A percentile compares a stretch with the other conserved stretches of the same genome.
Evolutionary conservation across 2,329 filamentous ascomycete species (phyloP).

Genomic region (Calonectria fujianensis): DNA sequence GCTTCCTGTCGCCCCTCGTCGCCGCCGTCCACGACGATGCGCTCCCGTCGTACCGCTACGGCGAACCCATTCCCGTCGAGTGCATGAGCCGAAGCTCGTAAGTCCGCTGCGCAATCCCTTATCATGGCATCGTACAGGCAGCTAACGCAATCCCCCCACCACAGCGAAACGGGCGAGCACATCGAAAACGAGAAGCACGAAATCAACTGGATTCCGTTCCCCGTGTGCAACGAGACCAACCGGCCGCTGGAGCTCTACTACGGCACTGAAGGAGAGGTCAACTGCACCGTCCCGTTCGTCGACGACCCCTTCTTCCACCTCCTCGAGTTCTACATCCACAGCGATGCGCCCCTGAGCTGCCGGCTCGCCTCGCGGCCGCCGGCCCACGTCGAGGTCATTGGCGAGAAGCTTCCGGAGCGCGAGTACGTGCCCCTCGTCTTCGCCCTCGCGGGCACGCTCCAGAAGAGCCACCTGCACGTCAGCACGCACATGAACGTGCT

Average conservation of each 20-base stretch:
- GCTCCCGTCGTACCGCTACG: slow-evolving; percentile 79
- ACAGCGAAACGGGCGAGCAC: slow-evolving; percentile 91
- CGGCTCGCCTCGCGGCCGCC: slow-evolving; percentile 88
- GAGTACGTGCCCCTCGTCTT: slow-evolving; percentile 91
- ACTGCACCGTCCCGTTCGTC: slow-evolving; percentile 88
- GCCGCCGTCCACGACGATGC: slow-evolving; percentile 62
- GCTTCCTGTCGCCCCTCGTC: slow-evolving; percentile 54
- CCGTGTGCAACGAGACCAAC: slow-evolving; percentile 90
- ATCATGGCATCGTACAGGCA: not conserved
- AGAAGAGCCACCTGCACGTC: slow-evolving; percentile 92
- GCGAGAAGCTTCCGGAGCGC: slow-evolving; percentile 68
- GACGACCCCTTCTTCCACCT: slow-evolving; percentile 89
- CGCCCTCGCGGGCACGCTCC: slow-evolving; percentile 90
- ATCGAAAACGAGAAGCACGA: slow-evolving; percentile 87
- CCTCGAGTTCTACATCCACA: slow-evolving; percentile 98
- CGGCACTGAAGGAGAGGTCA: slow-evolving; percentile 86
- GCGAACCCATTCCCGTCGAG: slow-evolving; percentile 80
- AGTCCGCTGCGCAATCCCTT: slow-evolving; percentile 56
- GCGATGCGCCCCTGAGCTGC: slow-evolving; percentile 93
- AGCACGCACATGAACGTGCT: slow-evolving; percentile 93
- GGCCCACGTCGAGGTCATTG: slow-evolving; percentile 72
- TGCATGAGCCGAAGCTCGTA: slow-evolving; percentile 85
- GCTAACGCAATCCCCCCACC: not conserved
- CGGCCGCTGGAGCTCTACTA: slow-evolving; percentile 90
- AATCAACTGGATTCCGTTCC: slow-evolving; percentile 94